Evolutionary conservation across 345 rosid species (phyloP).

Genomic region (Cardiospermum halicacabum): DNA sequence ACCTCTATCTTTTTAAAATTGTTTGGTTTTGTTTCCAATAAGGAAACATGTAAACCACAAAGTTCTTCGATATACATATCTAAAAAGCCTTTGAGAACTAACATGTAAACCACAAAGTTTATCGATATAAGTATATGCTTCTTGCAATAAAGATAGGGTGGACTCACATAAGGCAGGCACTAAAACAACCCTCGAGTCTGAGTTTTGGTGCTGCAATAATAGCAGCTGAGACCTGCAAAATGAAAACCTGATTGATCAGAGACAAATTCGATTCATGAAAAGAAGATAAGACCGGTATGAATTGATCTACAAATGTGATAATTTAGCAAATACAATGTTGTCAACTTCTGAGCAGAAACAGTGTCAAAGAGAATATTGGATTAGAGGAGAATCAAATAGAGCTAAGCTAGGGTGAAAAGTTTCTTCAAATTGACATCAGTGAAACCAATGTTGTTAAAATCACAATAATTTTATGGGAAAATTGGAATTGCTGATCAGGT

Average conservation of each 20-base stretch:
- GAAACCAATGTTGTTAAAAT: neutral
- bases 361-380: neutral
- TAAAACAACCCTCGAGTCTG: neutral
- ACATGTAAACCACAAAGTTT: too few relatives aligned
- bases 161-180: neutral
- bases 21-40: neutral
- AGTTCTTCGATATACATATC: too few relatives aligned
- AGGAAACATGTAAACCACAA: neutral
- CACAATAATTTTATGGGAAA: neutral
- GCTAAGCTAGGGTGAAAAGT: too few relatives aligned
- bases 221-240: conserved; percentile 1
- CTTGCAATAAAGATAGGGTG: neutral
- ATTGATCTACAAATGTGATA: neutral
- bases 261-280: neutral
- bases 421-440: neutral
- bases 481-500: neutral
- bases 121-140: neutral
- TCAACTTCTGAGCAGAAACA: neutral
- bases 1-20: neutral
- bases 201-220: neutral
- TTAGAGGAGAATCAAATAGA: neutral
- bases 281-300: neutral
- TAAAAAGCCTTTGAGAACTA: too few relatives aligned
- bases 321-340: neutral
- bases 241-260: neutral